Evolutionary conservation across 2,329 filamentous ascomycete species (phyloP).

Genomic region (Colletotrichum lini): DNA sequence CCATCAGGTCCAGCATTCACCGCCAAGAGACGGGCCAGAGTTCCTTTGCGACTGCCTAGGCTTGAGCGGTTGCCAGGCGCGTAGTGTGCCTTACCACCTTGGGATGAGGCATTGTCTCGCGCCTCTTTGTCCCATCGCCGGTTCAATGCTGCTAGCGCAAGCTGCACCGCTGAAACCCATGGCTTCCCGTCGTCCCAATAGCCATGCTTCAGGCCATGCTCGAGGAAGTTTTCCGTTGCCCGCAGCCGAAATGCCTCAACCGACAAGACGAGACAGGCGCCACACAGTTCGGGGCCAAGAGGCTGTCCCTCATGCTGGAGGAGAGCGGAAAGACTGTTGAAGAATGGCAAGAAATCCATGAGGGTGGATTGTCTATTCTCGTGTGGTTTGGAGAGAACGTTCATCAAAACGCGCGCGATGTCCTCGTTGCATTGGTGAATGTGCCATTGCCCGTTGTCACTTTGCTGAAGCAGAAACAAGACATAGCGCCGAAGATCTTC

Average conservation of each 20-base stretch:
- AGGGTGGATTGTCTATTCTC: neutral
- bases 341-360: slow-evolving; percentile 52
- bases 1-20: neutral
- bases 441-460: neutral
- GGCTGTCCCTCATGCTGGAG: slow-evolving; percentile 46
- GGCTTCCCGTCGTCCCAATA: slow-evolving; percentile 20
- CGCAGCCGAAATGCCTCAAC: slow-evolving; percentile 43
- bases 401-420: slow-evolving; percentile 15
- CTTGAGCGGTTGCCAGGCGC: neutral
- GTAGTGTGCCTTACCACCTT: neutral
- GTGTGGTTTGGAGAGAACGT: neutral
- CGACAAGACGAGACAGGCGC: slow-evolving; percentile 51
- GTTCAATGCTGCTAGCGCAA: neutral
- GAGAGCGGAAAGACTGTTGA: slow-evolving; percentile 58
- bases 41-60: neutral
- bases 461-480: slow-evolving; percentile 8
- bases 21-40: slow-evolving; percentile 4
- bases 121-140: neutral
- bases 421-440: neutral
- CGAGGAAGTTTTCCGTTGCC: slow-evolving; percentile 31
- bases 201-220: slow-evolving; percentile 18
- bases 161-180: neutral
- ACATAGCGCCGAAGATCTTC: slow-evolving; percentile 3
- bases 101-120: neutral
- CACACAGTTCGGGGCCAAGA: slow-evolving; percentile 49